Base-by-base conservation (phyloP, 31 red algal genomes). In the Bonnemaisonia californica region DNA sequence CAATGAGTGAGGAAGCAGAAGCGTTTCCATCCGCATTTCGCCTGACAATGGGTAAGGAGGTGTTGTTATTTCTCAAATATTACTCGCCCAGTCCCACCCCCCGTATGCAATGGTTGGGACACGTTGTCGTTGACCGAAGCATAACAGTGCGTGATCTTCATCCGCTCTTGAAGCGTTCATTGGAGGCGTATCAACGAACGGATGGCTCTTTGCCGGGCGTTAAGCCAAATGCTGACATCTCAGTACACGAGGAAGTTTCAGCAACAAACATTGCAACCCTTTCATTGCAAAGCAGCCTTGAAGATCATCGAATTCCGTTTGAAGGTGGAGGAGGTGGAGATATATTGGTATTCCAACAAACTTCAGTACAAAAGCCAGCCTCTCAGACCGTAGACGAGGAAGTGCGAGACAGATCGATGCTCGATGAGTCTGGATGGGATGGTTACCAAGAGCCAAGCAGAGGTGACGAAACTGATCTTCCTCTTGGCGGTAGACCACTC, bases 41-140 rank as follows among this genome's bases (percentile, higher is more conserved):
- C 4, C 41, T 85, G 37, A 61, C 61, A 9, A 62, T 30, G 13
- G 83, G 69, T 23, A 79, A 86, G 21, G 89, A 92, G 37, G 82
- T 88, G 1, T 48, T 97, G 11, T 54, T 97, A 11, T 97, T 93
- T 86, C 36, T 93, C 29, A 97, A 97, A 59, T 84, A 85, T 24
- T 97, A 87, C 63, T 35, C 74, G 67, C 89, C 89, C 2, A 67
- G 40, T 27, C 84, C 83, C 1, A 18, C 42, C 21, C 76, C 84
- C 11, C 77, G 81, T 29, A 75, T 86, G 54, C 81, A 86, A 63
- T 86, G 89, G 74, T 68, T 92, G n/a, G 89, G 89, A 1, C 89
- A 86, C 45, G 76, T 85, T 64, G 69, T 95, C 19, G 62, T 89
- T 35, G 82, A 81, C 60, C 80, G 92, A 70, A 74, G 57, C 35